phyloP scores from a whole-genome alignment of 169 alveolate genomes.

The Plasmodium chabaudi region DNA sequence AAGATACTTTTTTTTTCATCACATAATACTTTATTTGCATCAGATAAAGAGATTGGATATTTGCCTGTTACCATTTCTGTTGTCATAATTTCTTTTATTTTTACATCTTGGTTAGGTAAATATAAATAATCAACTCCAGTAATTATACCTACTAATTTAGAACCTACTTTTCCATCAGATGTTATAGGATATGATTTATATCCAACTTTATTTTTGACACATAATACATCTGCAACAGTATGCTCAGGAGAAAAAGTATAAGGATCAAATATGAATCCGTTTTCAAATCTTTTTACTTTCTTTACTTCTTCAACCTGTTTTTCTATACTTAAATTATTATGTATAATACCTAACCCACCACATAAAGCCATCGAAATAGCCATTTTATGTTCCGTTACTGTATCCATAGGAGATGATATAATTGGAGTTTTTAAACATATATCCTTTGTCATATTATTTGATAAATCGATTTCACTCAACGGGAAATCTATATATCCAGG shows the following conservation, averaged over 20 bases:
- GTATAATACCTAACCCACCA: constrained; percentile 95
- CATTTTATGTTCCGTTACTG: constrained; percentile 95
- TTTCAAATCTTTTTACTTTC: constrained; percentile 92
- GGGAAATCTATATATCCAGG: constrained; percentile 92
- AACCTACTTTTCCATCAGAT: constrained; percentile 88
- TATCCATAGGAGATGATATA: constrained; percentile 95
- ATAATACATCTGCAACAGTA: constrained; percentile 88
- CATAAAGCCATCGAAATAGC: constrained; percentile 93
- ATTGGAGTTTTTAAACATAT: constrained; percentile 89
- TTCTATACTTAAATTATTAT: constrained; percentile 90
- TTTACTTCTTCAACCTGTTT: constrained; percentile 89
- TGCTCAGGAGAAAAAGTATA: constrained; percentile 88
- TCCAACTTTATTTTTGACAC: constrained; percentile 81
- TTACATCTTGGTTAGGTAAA: constrained; percentile 85
- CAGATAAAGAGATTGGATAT: constrained; percentile 88
- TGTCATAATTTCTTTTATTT: constrained; percentile 88
- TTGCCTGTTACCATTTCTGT: constrained; percentile 87
- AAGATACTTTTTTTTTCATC: constrained; percentile 87
- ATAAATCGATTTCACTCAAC: constrained; percentile 83
- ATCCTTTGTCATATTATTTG: constrained; percentile 85
- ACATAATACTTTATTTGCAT: constrained; percentile 88
- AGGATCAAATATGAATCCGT: constrained; percentile 93
- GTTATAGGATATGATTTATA: constrained; percentile 91
- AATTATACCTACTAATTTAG: constrained; percentile 90
- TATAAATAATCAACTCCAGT: constrained; percentile 91